Base-by-base conservation (phyloP, 305 asterid species). In the Fraxinus latifolia region DNA sequence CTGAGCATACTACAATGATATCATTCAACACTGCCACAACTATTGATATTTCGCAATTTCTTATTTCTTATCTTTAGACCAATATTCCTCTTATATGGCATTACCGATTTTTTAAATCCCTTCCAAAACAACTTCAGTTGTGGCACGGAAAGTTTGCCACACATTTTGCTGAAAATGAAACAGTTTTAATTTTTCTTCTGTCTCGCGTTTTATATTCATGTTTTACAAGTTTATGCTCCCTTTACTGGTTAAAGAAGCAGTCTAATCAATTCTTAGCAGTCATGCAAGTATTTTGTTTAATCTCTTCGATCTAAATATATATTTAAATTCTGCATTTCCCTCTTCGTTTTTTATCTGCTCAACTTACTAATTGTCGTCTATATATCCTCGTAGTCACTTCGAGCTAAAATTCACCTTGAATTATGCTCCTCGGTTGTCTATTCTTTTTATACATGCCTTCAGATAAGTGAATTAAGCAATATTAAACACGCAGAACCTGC, bases 281-380 rank as follows among this genome's bases (percentile, higher is more conserved):
- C 15, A 7, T 84, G 19, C 29, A 11, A 74, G 27, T 23, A 62
- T 50, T 19, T 36, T 81, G 65, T 82, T 79, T 62, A 25, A 50
- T 58, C 53, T 47, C 60, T 80, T 83, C 39, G 33, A n/a, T 32
- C 50, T 60, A 23, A 36, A 77, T 60, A 12, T 60, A 60, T 27
- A 60, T 19, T 21, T 60, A 12, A 60, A 60, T 21, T 58, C 12
- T 60, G 32, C 70, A 60, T 60, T 17, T 19, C 70, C 70, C 15
- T 60, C 70, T 2, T 60, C 70, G 12, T 19, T 21, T 60, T 60
- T 7, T 60, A 17, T 60, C 71, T 23, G 32, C 71, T 23, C 32
- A 60, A 23, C 71, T 60, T 8, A 19, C 32, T 60, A 60, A 60
- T 55, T 55, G 25, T n/a, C 67, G 2, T 19, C 71, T 8, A 19